Evolutionary conservation across 345 rosid genomes (phyloP), one percentile per base, ranked within the genome.

Genomic region (Turritis glabra): DNA sequence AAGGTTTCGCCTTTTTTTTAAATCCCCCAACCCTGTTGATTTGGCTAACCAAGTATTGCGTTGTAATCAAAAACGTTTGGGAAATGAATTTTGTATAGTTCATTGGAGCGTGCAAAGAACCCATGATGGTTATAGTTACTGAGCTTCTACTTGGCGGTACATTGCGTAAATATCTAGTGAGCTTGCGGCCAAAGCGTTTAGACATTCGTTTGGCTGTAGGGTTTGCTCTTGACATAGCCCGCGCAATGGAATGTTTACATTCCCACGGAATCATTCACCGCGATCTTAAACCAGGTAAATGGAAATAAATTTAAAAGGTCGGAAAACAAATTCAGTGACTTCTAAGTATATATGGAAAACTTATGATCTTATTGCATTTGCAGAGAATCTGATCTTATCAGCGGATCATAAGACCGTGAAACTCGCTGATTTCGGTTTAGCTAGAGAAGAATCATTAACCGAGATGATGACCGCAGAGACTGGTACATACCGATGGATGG

Each of bases 401-500:
- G 98, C 74, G 6, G 98, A 95, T 80, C 86, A 83, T 73, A 92
- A 80, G 70, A 92, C 96, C 0, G 96, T 95, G 5, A 95, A 95
- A 80, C 96, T 95, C 12, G 99, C 92, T 2, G 99, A 92, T 86
- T 95, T 95, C 21, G 99, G 99, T 72, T 87, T 95, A 74, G 99
- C 99, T 35, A 90, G 99, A 71, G 99, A 95, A 88, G 99, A 95
- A 83, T 87, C 98, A 13, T 72, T 95, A 72, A 95, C 98, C 0
- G 99, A 95, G 82, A 95, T 95, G 99, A 95, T 95, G 99, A 95
- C 99, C 23, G 98, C 99, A 61, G 99, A 95, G 82, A 92, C 99
- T 0, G 99, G 99, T 47, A 95, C 99, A 13, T 95, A 95, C 53
- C 87, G 99, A 19, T 95, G 99, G 99, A 95, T 95, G 99, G 99